phyloP scores from a whole-genome alignment of 192 early-diverging fungal species.

The Pilobolus umbonatus region DNA sequence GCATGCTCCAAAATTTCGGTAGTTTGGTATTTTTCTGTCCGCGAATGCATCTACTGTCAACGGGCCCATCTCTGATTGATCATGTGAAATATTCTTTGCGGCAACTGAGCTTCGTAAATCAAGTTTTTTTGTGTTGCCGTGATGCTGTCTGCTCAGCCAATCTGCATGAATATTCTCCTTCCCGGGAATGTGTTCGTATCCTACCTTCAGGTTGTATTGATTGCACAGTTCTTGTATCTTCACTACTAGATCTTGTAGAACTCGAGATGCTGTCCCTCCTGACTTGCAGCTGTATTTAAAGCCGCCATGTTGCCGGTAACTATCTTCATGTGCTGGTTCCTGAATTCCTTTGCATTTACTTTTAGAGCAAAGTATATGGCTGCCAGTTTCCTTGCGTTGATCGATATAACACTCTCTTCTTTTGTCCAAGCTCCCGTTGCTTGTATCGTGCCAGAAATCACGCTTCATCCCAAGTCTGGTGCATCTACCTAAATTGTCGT shows the following conservation, averaged over 20 bases:
- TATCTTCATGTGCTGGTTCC: background rate
- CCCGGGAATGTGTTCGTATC: conserved; percentile 6
- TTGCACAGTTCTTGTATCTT: conserved; percentile 17
- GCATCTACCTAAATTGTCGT: conserved; percentile 6
- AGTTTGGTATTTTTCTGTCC: background rate
- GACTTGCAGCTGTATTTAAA: conserved; percentile 17
- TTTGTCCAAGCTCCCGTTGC: conserved; percentile 4
- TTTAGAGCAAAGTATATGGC: conserved; percentile 1
- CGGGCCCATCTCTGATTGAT: background rate
- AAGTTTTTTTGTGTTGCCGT: background rate
- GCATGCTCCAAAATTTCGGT: background rate
- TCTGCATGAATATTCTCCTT: conserved; percentile 12
- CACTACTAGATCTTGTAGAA: conserved; percentile 15
- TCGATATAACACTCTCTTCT: background rate
- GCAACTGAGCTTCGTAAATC: background rate
- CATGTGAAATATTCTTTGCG: background rate
- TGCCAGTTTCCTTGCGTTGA: conserved; percentile 15
- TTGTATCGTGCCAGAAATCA: background rate
- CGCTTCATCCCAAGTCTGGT: conserved; percentile 15
- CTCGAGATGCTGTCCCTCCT: conserved; percentile 14
- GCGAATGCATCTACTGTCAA: conserved; percentile 13
- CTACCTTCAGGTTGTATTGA: background rate
- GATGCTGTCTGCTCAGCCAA: background rate
- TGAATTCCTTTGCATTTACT: background rate
- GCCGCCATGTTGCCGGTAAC: conserved; percentile 18